Base-by-base conservation (phyloP, 2,329 filamentous ascomycete genomes). In the Cladosporium colombiae region DNA sequence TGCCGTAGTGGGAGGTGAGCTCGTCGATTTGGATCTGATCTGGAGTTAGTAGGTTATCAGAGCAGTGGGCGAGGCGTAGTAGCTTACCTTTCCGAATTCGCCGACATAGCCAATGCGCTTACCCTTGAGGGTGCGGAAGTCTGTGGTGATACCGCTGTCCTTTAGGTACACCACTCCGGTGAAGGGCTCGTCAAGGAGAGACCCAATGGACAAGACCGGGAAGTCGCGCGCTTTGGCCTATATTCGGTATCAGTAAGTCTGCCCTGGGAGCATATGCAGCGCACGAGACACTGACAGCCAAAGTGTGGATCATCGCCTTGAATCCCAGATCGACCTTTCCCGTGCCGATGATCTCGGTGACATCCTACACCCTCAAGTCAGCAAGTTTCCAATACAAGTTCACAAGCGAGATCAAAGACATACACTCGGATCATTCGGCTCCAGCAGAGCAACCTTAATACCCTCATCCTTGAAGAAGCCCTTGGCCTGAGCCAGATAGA, bases 281-380 rank as follows among this genome's bases (percentile, higher is more conserved):
- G 33, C 29, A 21, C 3, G 31, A 6, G 7, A 33, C 52, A 13
- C 40, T 68, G 78, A 89, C 87, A 65, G 89, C 90, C 67, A 93
- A 84, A 10, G 90, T 92, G 74, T 93, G 90, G 71, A 93, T 93
- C 90, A 93, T 92, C 70, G 90, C 90, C 78, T 92, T 93, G 84
- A 91, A 92, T 53, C 90, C 90, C 74, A 92, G 85, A 74, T 92
- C 89, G 59, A 91, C 88, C 75, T 91, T 92, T 68, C 87, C 88
- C 64, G 85, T 88, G 66, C 90, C 90, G 70, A 93, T 91, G 77
- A 93, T 91, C 77, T 92, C 90, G 68, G 90, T 93, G 68, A 93
- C 90, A 82, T 93, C 90, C 75, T 88, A 53, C 16, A 14, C 0
- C 4, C 4, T 5, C 8, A 31, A 27, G 37, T 70, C 62, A 70